Percentiles rank a stretch among this genome's conserved stretches.
Conservation (phyloP, 1,284 basidiomycete genomes). For the Schizophyllum amplum region DNA sequence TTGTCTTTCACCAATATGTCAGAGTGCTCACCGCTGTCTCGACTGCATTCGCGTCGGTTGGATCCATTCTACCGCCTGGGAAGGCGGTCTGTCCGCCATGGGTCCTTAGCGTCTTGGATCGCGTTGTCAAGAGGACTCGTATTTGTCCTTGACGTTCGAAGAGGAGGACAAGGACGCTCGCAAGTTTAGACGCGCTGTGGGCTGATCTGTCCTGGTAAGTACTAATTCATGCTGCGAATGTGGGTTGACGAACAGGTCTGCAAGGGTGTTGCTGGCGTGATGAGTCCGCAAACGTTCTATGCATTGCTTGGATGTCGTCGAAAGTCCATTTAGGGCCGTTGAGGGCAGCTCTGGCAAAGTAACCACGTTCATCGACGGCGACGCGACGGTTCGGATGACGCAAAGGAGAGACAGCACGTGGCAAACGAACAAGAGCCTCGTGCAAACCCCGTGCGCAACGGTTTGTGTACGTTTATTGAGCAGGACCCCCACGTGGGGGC, state of each 20-base stretch:
- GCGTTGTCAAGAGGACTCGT: conserved; percentile 75
- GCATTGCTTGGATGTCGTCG: background rate
- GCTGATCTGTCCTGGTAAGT: conserved; percentile 28
- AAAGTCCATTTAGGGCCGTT: background rate
- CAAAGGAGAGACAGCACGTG: no score
- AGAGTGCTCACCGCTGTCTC: conserved; percentile 60
- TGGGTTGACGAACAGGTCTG: background rate
- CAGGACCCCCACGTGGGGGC: no score
- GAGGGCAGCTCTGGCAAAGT: background rate
- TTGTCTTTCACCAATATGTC: background rate
- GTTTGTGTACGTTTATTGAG: background rate
- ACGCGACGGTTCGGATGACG: background rate
- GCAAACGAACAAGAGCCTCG: background rate
- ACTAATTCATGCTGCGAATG: background rate
- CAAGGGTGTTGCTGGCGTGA: background rate
- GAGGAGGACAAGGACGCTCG: conserved; percentile 72
- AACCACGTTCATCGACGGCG: background rate
- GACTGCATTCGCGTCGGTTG: conserved; percentile 51
- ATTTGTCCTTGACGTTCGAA: conserved; percentile 61
- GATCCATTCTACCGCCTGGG: conserved; percentile 78
- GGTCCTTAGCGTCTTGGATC: conserved; percentile 67
- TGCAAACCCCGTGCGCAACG: background rate
- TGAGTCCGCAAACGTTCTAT: background rate
- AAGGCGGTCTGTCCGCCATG: conserved; percentile 78
- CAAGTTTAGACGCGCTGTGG: conserved; percentile 42